Evolutionary conservation across 805 yeast species (phyloP), one percentile per base, ranked within the genome.

Genomic region (Metschnikowia santaceciliae): DNA sequence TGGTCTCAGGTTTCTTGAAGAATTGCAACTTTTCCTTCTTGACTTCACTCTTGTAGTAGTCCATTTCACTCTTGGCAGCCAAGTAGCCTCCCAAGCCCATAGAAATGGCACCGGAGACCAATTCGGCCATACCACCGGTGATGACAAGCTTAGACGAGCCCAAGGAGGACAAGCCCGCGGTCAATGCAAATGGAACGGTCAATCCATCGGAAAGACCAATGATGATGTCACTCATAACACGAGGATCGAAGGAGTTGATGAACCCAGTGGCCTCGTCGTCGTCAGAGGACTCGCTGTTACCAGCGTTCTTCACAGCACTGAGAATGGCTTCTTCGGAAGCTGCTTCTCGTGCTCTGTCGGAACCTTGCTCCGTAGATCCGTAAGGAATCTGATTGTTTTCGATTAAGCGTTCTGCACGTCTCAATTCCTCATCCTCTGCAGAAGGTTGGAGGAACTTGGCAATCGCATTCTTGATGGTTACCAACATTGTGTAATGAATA

Each of bases 81-180:
- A 92, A 76, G 68, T 81, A 92, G 32, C 99, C 99, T 52, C 99
- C 99, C 49, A 92, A 80, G 7, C 99, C 98, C 99, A 92, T 92
- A 30, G 96, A 87, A 48, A 92, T 91, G 42, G 98, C 96, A 45
- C 99, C 99, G 5, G 96, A 88, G 3, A 92, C 95, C 59, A 92
- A 81, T 74, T 92, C 99, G 8, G 98, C 98, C 79, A 92, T 81
- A 22, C 98, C 99, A 77, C 98, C 99, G 26, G 98, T 90, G 54
- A 92, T 90, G 47, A 92, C 99, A 56, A 92, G 79, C 66, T 81
- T 86, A 15, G 96, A 75, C 67, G 89, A 88, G 48, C 99, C 99
- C 48, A 92, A 78, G 1, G 95, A 85, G 1, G 96, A 86, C 50
- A 92, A 78, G 45, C 98, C 99, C 0, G 99, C 98, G 1, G 98